Percentiles rank a stretch among this genome's conserved stretches.
These are phyloP conservation scores for Medicago arabica DNA, from an alignment of 306 rosid species.

Conservation along the genomic window DNA sequence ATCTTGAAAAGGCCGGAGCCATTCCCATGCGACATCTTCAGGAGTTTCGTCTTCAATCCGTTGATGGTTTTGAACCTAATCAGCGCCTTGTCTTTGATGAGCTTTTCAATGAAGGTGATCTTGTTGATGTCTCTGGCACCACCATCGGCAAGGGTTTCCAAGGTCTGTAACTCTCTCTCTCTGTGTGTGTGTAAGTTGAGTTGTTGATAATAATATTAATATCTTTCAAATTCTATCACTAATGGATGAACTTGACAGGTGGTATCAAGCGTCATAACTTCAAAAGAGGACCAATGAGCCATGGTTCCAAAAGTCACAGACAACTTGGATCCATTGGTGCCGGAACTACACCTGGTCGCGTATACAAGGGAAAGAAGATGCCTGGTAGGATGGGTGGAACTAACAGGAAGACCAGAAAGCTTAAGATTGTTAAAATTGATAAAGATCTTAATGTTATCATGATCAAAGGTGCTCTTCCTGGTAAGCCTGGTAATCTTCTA, in stretches of 20 bases:
- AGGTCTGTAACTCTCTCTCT: constrained; percentile 29
- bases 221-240: no score
- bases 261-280: constrained; percentile 91
- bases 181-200: not conserved
- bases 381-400: constrained; percentile 99
- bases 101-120: constrained; percentile 86
- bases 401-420: constrained; percentile 85
- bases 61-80: constrained; percentile 65
- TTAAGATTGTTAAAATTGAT: constrained; percentile 90
- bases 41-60: constrained; percentile 79
- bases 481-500: constrained; percentile 94
- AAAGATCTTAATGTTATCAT: constrained; percentile 82
- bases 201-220: not conserved
- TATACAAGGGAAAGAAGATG: constrained; percentile 95
- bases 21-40: constrained; percentile 94
- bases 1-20: constrained; percentile 75
- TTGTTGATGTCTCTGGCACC: constrained; percentile 90
- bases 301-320: constrained; percentile 97
- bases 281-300: constrained; percentile 86
- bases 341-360: constrained; percentile 93
- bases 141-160: constrained; percentile 98
- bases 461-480: constrained; percentile 97
- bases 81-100: constrained; percentile 68
- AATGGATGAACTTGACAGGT: constrained; percentile 44
- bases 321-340: constrained; percentile 94